Base-by-base conservation (phyloP, 2,329 filamentous ascomycete genomes). In the Penicillium polonicum region DNA sequence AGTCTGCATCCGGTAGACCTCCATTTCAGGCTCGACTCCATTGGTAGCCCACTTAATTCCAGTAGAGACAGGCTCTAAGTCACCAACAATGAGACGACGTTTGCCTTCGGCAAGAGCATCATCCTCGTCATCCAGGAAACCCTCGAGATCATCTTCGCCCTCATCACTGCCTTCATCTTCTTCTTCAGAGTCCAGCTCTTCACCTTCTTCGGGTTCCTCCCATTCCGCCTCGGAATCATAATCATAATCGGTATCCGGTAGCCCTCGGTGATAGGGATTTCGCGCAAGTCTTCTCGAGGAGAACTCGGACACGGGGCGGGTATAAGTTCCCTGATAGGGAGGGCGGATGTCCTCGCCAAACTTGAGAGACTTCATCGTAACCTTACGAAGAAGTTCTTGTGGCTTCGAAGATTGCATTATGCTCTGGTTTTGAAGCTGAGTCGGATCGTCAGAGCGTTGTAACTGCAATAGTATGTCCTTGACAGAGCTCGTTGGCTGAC, bases 81-180 rank as follows among this genome's bases (percentile, higher is more conserved):
- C 86, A 31, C 87, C 85, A 33, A 79, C 84, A 67, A 83, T 78
- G 7, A 83, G 73, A 76, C 87, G 74, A 71, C 83, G 78, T 79
- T 84, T 82, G 72, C 80, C 62, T 75, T 79, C 70, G 74, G 77
- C 59, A 77, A 83, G 68, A 8, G 73, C 68, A 74, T 94, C 90
- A 52, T 95, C 90, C 6, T 90, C 90, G 66, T 95, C 91, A 65
- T 96, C 92, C 2, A 97, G 80, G 69, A 97, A 97, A 19, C 87
- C 92, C 4, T 91, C 90, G 87, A 96, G 89, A 59, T 95, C 92
- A 61, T 90, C 89, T 17, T 90, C 89, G n/a, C 86, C 88, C 12
- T 85, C 85, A 5, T 84, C 81, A 54, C 81, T 84, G 52, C 81
- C 80, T 10, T 82, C 79, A 6, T 88, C 86, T 55, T 88, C 86